Evolutionary conservation across 2,329 filamentous ascomycete genomes (phyloP), one percentile per base, ranked within the genome.

Genomic region (Epichloe bromicola): DNA sequence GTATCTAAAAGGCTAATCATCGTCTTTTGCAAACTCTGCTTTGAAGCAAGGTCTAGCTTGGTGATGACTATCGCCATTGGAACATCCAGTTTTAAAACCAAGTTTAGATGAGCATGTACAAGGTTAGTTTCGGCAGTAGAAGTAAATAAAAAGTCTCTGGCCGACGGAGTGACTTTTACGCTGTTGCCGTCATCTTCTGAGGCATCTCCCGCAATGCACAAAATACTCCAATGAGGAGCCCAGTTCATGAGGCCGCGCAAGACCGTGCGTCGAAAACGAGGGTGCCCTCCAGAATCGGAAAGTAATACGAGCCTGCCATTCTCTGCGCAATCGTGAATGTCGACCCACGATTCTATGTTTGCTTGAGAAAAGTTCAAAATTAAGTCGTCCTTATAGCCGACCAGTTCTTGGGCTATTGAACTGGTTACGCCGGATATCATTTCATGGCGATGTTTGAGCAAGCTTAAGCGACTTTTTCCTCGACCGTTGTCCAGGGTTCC

Each of bases 381-480:
- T 10, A 62, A 62, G 26, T 62, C 62, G 4, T 73, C 69, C 41
- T 77, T 75, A 64, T 97, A 98, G 7, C 93, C 93, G 55, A 98
- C 79, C 10, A 98, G 74, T 65, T 97, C 93, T 61, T 96, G 91
- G 0, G 93, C 88, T 43, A 98, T 85, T 5, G 91, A 97, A 63
- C 89, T 96, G 1, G 93, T 98, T 55, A 95, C 76, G 0, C 93
- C 93, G 2, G 91, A 94, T 3, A 79, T 84, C 52, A 97, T 86
- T 64, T 98, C 93, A 63, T 98, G 93, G 11, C 87, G 82, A 67
- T 98, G 93, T 63, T 89, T 95, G 33, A 98, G 73, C 48, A 97
- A 75, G 60, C 87, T 91, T 26, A 96, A 73, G 49, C 93, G 80
- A 63, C 88, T 95, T 63, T 89, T 93, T 0, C 93, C 93, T 55